phyloP scores from a whole-genome alignment of 306 rosid genomes.

The Hippophae tibetana region DNA sequence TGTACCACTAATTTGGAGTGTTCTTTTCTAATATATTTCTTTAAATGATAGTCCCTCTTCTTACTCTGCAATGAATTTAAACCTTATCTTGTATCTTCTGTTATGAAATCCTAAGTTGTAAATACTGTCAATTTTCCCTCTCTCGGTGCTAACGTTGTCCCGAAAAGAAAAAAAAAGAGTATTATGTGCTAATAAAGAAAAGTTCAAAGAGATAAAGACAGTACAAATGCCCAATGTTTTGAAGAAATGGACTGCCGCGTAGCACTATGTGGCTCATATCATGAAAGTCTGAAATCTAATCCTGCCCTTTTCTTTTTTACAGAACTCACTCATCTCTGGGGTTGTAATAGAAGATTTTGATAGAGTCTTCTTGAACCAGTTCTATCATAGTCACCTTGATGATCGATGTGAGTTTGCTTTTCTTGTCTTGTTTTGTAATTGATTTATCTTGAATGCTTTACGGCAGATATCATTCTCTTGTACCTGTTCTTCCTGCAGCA shows the following conservation, averaged over 20 bases:
- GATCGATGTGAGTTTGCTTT: slow-evolving; percentile 47
- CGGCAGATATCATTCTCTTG: slow-evolving; percentile 7
- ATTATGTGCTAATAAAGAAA: too few species aligned
- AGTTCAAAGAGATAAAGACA: too few species aligned
- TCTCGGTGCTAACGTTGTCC: too few species aligned
- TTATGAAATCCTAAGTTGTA: too few species aligned
- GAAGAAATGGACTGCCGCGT: not conserved
- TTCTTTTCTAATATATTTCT: too few species aligned
- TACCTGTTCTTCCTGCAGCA: slow-evolving; percentile 38
- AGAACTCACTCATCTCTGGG: slow-evolving; percentile 56
- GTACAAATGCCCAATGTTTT: too few species aligned
- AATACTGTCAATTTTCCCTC: too few species aligned
- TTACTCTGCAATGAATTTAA: too few species aligned
- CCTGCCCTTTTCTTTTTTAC: slow-evolving; percentile 6
- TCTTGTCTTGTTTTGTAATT: slow-evolving; percentile 9
- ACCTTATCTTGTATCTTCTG: too few species aligned
- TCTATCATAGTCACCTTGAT: slow-evolving; percentile 86
- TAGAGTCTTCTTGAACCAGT: slow-evolving; percentile 60
- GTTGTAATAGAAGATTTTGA: slow-evolving; percentile 79
- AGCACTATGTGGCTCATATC: not conserved
- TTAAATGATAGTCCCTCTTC: too few species aligned
- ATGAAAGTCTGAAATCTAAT: not conserved
- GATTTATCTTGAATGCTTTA: slow-evolving; percentile 2
- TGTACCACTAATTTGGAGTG: too few species aligned
- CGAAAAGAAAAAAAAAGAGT: too few species aligned